phyloP scores from a whole-genome alignment of 208 protist genomes.

The Borovskyia barvae region DNA sequence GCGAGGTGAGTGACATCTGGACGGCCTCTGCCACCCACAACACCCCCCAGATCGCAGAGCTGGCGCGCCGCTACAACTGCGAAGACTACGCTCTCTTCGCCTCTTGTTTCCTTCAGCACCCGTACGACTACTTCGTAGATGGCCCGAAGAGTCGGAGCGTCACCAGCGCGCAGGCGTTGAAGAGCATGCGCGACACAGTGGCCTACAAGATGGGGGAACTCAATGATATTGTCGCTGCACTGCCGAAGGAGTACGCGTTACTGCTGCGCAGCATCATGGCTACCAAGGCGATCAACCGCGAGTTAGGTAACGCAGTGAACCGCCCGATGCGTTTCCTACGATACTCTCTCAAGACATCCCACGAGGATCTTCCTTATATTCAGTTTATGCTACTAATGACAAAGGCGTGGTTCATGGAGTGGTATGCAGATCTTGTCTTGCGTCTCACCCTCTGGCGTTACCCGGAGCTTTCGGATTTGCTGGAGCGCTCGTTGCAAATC shows the following conservation, averaged over 20 bases:
- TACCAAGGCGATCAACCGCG: slow-evolving; percentile 82
- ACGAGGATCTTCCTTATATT: slow-evolving; percentile 33
- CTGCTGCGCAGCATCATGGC: slow-evolving; percentile 88
- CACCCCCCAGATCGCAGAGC: slow-evolving; percentile 37
- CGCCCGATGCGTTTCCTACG: slow-evolving; percentile 75
- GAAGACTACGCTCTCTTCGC: slow-evolving; percentile 81
- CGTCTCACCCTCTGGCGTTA: slow-evolving; percentile 51
- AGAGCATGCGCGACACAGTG: slow-evolving; percentile 67
- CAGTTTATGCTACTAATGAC: slow-evolving; percentile 35
- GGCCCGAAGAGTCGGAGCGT: slow-evolving; percentile 23
- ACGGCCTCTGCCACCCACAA: slow-evolving; percentile 69
- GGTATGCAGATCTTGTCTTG: slow-evolving; percentile 49
- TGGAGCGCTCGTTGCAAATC: slow-evolving; percentile 49
- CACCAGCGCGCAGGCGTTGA: slow-evolving; percentile 34
- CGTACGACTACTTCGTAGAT: slow-evolving; percentile 65
- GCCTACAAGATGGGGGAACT: slow-evolving; percentile 76
- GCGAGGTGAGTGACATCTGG: slow-evolving; percentile 76
- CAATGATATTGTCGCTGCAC: slow-evolving; percentile 68
- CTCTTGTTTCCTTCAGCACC: slow-evolving; percentile 84
- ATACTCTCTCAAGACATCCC: slow-evolving; percentile 62
- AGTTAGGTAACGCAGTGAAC: slow-evolving; percentile 72
- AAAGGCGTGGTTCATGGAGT: slow-evolving; percentile 58
- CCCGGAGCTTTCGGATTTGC: slow-evolving; percentile 49
- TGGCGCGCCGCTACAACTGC: slow-evolving; percentile 59
- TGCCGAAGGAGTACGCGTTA: slow-evolving; percentile 88